phyloP scores from a whole-genome alignment of 179 eudicot species.

The Silene noctiflora region DNA sequence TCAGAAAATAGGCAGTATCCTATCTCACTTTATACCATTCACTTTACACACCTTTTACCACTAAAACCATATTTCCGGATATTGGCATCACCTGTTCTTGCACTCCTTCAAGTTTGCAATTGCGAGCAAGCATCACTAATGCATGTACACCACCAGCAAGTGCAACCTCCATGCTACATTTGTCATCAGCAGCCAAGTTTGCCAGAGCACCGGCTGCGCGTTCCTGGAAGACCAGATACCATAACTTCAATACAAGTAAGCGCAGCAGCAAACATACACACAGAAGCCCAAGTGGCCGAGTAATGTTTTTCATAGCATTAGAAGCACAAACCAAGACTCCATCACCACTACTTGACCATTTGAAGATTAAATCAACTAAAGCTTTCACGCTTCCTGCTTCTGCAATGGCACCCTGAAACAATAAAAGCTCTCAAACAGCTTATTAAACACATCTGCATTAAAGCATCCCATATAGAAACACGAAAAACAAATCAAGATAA shows the following conservation, averaged over 20 bases:
- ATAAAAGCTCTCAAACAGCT: conserved; percentile 17
- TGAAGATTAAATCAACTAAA: conserved; percentile 85
- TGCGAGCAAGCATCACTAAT: conserved; percentile 84
- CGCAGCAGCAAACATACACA: neutral
- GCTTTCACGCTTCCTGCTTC: conserved; percentile 93
- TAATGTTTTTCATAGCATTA: conserved; percentile 7
- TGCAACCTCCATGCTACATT: conserved; percentile 96
- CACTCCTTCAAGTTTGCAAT: conserved; percentile 88
- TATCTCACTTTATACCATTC: neutral
- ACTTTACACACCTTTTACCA: conserved; percentile 3
- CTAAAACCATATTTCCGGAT: conserved; percentile 4
- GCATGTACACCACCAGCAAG: conserved; percentile 90
- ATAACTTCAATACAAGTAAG: conserved; percentile 7
- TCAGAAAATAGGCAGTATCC: neutral
- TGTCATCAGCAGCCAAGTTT: conserved; percentile 96
- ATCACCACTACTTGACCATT: conserved; percentile 89
- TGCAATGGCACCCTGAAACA: conserved; percentile 82
- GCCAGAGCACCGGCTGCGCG: conserved; percentile 99
- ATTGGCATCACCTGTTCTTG: conserved; percentile 78
- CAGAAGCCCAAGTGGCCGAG: neutral
- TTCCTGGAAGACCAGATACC: conserved; percentile 52
- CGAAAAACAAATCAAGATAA: conserved; percentile 11
- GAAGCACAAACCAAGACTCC: conserved; percentile 81
- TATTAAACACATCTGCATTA: conserved; percentile 10
- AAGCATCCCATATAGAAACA: neutral